Evolutionary conservation across 1,139 yeast species (phyloP).

Genomic region (Scheffersomyces titani): DNA sequence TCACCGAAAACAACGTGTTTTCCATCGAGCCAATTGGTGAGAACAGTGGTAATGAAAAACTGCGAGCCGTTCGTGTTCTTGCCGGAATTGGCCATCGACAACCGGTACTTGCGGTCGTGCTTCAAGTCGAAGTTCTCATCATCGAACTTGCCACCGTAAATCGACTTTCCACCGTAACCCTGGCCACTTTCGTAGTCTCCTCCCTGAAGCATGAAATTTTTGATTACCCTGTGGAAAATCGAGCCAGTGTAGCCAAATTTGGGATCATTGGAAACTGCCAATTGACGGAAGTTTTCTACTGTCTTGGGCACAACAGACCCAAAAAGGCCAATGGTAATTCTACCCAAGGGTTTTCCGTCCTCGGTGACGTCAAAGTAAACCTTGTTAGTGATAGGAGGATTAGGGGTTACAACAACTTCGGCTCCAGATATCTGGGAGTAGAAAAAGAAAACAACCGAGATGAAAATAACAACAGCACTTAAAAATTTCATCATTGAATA

Average conservation of each 20-base stretch:
- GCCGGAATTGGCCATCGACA: slow-evolving; percentile 69
- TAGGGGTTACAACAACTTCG: slow-evolving; percentile 34
- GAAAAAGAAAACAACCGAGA: slow-evolving; percentile 23
- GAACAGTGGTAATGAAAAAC: slow-evolving; percentile 64
- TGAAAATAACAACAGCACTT: slow-evolving; percentile 21
- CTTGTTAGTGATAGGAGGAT: slow-evolving; percentile 67
- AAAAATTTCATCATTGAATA: slow-evolving; percentile 30
- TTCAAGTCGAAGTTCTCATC: slow-evolving; percentile 59
- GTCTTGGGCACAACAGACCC: slow-evolving; percentile 67
- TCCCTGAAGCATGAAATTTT: slow-evolving; percentile 62
- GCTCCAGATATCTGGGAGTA: slow-evolving; percentile 19
- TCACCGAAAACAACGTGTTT: slow-evolving; percentile 83
- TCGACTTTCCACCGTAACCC: slow-evolving; percentile 63
- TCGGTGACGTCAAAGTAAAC: slow-evolving; percentile 87
- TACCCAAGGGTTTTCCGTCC: slow-evolving; percentile 73
- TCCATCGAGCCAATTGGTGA: slow-evolving; percentile 66
- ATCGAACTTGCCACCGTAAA: slow-evolving; percentile 56
- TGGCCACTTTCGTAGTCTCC: slow-evolving; percentile 63
- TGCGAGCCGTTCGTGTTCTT: slow-evolving; percentile 65
- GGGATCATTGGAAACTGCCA: slow-evolving; percentile 63
- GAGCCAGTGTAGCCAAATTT: slow-evolving; percentile 51
- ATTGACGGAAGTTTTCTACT: slow-evolving; percentile 57
- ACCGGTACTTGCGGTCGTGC: slow-evolving; percentile 59
- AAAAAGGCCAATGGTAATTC: slow-evolving; percentile 67
- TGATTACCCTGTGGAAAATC: slow-evolving; percentile 59